Conservation (phyloP, 2,329 filamentous ascomycete genomes). For the Exophiala mesophila region DNA sequence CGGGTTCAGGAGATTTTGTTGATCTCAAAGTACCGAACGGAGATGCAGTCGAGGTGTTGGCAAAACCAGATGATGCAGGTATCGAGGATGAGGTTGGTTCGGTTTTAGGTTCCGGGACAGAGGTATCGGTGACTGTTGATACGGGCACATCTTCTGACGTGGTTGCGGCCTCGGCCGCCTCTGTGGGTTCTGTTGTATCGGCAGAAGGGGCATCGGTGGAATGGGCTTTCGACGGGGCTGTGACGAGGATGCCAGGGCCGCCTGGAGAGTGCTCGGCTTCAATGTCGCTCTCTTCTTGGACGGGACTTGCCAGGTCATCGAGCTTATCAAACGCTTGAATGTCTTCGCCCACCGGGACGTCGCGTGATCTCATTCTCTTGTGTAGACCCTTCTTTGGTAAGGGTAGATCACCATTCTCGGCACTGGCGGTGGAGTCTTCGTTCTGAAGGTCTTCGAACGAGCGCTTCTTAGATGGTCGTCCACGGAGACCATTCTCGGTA, state of each 20-base stretch:
- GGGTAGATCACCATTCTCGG: constrained; percentile 22
- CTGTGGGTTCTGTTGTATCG: too few species aligned
- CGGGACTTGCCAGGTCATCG: constrained; percentile 20
- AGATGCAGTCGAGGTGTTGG: constrained; percentile 40
- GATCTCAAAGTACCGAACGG: constrained; percentile 37
- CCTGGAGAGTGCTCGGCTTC: constrained; percentile 25
- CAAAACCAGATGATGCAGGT: constrained; percentile 33
- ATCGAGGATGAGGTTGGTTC: constrained; percentile 8
- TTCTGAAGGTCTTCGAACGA: constrained; percentile 39
- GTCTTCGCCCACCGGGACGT: constrained; percentile 23
- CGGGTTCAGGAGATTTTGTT: constrained; percentile 27
- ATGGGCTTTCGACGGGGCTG: constrained; percentile 8
- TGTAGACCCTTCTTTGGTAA: constrained; percentile 27
- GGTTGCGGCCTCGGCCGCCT: constrained; percentile 9
- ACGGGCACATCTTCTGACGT: background rate
- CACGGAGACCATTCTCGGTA: constrained; percentile 29
- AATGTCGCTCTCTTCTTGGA: constrained; percentile 24
- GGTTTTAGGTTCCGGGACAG: background rate
- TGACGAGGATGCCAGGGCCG: constrained; percentile 23
- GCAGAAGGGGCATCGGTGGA: too few species aligned
- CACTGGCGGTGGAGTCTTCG: constrained; percentile 27
- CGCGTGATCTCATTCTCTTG: constrained; percentile 33
- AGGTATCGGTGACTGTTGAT: constrained; percentile 1
- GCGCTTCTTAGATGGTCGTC: constrained; percentile 35
- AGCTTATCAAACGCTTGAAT: constrained; percentile 14